Conservation (phyloP, 768 basidiomycete genomes). For the Mycena epipterygia region DNA sequence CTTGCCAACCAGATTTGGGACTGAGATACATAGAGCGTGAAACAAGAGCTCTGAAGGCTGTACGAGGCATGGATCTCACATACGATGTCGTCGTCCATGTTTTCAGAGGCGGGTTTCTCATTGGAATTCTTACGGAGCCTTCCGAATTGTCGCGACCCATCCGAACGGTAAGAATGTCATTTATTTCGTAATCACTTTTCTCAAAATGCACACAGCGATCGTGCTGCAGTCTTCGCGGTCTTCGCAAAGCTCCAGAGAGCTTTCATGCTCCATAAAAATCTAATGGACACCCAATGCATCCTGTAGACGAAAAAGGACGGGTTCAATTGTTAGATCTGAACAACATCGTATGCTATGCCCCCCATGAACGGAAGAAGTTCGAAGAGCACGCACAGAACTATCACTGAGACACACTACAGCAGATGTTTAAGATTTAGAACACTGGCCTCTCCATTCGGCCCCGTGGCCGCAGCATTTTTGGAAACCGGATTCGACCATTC, state of each 20-base stretch:
- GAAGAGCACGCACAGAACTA: conserved; percentile 4
- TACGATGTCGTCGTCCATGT: conserved; percentile 25
- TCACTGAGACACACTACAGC: background rate
- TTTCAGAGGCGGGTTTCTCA: conserved; percentile 9
- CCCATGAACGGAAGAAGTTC: conserved; percentile 1
- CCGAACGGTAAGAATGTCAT: background rate
- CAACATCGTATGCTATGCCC: background rate
- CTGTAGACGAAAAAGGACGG: conserved; percentile 5
- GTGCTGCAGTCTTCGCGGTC: conserved; percentile 28
- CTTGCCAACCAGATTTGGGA: background rate
- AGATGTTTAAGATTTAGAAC: background rate
- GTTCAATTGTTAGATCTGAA: conserved; percentile 2
- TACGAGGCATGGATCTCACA: conserved; percentile 13
- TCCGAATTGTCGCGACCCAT: background rate
- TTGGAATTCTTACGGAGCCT: conserved; percentile 19
- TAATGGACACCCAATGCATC: background rate
- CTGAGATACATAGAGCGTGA: background rate
- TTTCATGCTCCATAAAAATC: background rate
- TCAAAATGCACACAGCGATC: conserved; percentile 17
- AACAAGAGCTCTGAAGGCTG: background rate
- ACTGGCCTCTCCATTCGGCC: too few species aligned
- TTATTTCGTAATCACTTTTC: background rate
- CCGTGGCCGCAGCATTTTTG: too few species aligned
- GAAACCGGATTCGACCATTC: too few species aligned
- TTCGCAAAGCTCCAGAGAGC: conserved; percentile 27